Evolutionary conservation across 2,329 filamentous ascomycete genomes (phyloP), one percentile per base, ranked within the genome.

Genomic region (Rutstroemia sydowiana): DNA sequence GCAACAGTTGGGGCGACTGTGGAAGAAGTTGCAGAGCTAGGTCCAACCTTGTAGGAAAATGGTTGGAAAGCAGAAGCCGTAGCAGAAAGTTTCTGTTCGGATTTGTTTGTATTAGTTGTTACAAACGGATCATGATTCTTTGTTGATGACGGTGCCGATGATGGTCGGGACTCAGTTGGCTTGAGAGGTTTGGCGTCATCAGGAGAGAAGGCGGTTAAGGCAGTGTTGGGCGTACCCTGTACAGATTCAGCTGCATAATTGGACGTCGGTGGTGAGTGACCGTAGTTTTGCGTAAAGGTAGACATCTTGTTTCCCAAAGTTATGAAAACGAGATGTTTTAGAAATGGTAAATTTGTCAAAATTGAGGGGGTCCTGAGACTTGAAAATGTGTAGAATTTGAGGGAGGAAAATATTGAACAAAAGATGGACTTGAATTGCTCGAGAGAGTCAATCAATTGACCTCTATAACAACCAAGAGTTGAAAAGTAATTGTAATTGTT

Each of bases 161-260:
- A 23, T 57, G 44, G 36, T 16, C 30, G 31, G 5, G 57, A 52
- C 62, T 59, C 28, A 64, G 57, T 64, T 14, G 53, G 21, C 23
- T 54, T 58, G 14, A 34, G 20, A 21, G 30, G 13, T 26, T 43
- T 51, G 14, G 34, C 67, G 37, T 80, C 78, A 14, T 80, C 77
- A 0, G 82, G 81, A 3, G 82, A 86, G 63, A 85, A 85, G 5
- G 76, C 70, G 5, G 82, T 83, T 39, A 84, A 58, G 45, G 76
- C 77, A 7, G 82, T 85, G 53, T 84, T 81, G 0, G 84, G 83
- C 5, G 84, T 87, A 14, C 75, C 77, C 59, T 79, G 75, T 61
- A 74, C 75, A 10, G 82, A 84, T 47, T 79, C 77, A 30, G 72
- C 73, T 18, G 70, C 73, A 42, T 74, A 76, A 48, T 64, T 71